Base-by-base conservation (phyloP, 495 filamentous ascomycete species). In the Aspergillus taichungensis region DNA sequence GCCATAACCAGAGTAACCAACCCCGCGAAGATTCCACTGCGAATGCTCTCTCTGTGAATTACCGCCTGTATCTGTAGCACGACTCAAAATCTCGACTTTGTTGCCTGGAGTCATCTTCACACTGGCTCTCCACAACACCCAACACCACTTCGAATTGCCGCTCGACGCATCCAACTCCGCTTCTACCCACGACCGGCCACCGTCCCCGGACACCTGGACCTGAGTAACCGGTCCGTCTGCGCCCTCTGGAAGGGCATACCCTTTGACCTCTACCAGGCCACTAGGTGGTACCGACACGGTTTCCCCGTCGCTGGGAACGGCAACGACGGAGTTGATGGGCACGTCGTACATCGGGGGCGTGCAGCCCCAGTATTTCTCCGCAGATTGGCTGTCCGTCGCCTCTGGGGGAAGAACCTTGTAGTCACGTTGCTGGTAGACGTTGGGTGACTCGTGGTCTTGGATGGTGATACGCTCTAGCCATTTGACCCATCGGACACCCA, bases 341-440 rank as follows among this genome's bases (percentile, higher is more conserved):
- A 79, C 75, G 49, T 82, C 76, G 45, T 77, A 75, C 34, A 84
- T 75, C 3, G 78, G 62, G 33, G 63, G 64, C 3, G 73, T 73
- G 24, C 59, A 51, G 30, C 71, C 68, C 79, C 78, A 82, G 53
- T 68, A 75, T 13, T 62, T 53, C 50, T 71, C 59, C 11, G 78
- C 78, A 13, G 66, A 57, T n/a, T 68, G 63, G 3, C 51, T 56
- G 59, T 80, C 66, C 1, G 68, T 67, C 6, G 71, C 75, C 34
- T 74, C 61, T 3, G 78, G 79, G 0, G 79, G 80, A 18, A 83
- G 74, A 35, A 71, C 66, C 46, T 83, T 83, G 65, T 84, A 84
- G 53, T 83, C 80, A 30, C 65, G 68, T 10, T 73, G 68, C 53
- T 82, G 78, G 64, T 80, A 84, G 47, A 77, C 66, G 38, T 74